phyloP scores from a whole-genome alignment of 352 stramenopile species.

The Globisporangium canariense region DNA sequence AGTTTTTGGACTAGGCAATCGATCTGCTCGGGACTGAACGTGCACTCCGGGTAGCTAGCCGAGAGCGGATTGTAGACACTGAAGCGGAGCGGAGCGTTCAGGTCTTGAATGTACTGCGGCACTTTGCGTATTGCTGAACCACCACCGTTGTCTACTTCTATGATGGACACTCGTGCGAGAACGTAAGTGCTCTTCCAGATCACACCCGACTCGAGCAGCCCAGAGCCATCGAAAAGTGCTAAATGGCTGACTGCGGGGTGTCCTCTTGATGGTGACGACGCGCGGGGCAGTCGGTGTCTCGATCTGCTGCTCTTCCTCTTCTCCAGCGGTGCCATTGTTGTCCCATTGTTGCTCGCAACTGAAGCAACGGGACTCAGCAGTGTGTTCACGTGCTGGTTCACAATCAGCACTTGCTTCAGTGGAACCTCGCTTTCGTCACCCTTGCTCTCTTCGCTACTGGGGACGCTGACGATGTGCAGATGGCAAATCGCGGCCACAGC shows the following conservation, averaged over 20 bases:
- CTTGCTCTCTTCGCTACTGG: not conserved
- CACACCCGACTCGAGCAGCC: slow-evolving; percentile 44
- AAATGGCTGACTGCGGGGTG: slow-evolving; percentile 9
- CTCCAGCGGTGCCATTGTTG: slow-evolving; percentile 7
- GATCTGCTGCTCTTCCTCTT: slow-evolving; percentile 24
- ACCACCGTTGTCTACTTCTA: slow-evolving; percentile 8
- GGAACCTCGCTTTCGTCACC: slow-evolving; percentile 7
- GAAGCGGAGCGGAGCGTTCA: slow-evolving; percentile 1
- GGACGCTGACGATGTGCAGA: slow-evolving; percentile 41
- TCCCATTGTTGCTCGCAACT: not conserved
- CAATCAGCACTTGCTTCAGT: slow-evolving; percentile 29
- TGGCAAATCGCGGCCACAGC: slow-evolving; percentile 30
- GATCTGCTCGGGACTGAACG: slow-evolving; percentile 13
- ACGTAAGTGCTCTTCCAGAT: slow-evolving; percentile 57
- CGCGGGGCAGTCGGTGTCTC: slow-evolving; percentile 17
- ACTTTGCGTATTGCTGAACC: not conserved
- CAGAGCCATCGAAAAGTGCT: not conserved
- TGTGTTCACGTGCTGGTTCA: slow-evolving; percentile 37
- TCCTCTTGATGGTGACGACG: slow-evolving; percentile 14
- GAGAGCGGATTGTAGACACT: slow-evolving; percentile 16
- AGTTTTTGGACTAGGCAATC: slow-evolving; percentile 9
- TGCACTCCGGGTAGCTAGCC: slow-evolving; percentile 9
- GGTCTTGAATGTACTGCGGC: slow-evolving; percentile 13
- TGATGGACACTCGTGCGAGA: slow-evolving; percentile 29
- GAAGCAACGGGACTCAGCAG: slow-evolving; percentile 6